Conservation (phyloP, 208 protist genomes). For the Trypanosomatidae sp. region DNA sequence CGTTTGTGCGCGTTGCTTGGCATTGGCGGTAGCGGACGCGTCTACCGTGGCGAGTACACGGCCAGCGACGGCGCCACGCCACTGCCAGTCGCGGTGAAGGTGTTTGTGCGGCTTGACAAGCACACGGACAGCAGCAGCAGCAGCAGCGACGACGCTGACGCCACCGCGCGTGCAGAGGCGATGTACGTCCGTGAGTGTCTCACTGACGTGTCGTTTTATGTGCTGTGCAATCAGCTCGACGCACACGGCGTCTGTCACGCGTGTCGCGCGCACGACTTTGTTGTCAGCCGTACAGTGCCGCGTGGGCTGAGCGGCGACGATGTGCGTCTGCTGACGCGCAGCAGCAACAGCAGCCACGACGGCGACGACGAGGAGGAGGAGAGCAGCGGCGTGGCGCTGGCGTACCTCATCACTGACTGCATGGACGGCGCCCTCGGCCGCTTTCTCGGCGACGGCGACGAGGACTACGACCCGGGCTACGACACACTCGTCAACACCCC, state of each 20-base stretch:
- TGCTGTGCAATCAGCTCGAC: conserved; percentile 67
- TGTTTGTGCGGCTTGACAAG: conserved; percentile 51
- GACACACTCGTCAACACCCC: conserved; percentile 67
- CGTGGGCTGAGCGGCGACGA: conserved; percentile 35
- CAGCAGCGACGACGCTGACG: too few species aligned
- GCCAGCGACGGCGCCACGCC: conserved; percentile 2
- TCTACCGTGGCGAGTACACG: conserved; percentile 55
- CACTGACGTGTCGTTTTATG: conserved; percentile 70
- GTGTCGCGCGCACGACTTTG: conserved; percentile 58
- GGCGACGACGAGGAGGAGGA: conserved; percentile 10
- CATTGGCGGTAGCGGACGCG: conserved; percentile 58
- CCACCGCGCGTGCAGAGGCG: conserved; percentile 46
- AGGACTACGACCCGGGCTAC: conserved; percentile 72
- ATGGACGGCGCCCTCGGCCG: conserved; percentile 81
- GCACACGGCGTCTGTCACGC: conserved; percentile 31
- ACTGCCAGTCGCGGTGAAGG: conserved; percentile 73
- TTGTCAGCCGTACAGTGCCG: conserved; percentile 39
- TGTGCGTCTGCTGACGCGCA: conserved; percentile 3
- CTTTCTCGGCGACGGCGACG: conserved; percentile 58
- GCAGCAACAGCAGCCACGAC: too few species aligned
- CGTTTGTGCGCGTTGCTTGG: conserved; percentile 36
- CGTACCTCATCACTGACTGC: conserved; percentile 65
- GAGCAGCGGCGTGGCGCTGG: conserved; percentile 23
- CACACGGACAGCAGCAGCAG: too few species aligned
- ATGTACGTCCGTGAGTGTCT: conserved; percentile 68